Evolutionary conservation across 2,329 filamentous ascomycete species (phyloP), one percentile per base, ranked within the genome.

Genomic region (Neofusicoccum kwambonambiense): DNA sequence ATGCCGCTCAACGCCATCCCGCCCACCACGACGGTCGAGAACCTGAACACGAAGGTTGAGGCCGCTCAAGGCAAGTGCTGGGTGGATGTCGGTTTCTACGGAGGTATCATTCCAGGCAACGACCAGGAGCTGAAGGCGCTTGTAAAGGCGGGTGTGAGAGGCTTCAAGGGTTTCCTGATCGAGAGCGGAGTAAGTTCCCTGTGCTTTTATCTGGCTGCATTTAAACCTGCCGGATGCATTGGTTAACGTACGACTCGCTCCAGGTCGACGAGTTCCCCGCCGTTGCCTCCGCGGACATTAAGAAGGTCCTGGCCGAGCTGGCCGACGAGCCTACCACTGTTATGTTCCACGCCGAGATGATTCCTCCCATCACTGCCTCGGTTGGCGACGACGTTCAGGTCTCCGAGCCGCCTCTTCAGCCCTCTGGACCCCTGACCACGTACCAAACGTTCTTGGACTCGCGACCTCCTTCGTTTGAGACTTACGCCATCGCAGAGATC

Each of bases 281-380:
- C 31, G 89, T 98, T n/a, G 90, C 90, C 0, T 84, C 91, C 1
- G 77, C 79, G 13, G 95, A 98, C 76, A 90, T 98, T 65, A 82
- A 86, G 1, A 85, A 90, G 44, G 93, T 91, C 49, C 93, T 99
- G 86, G 82, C 83, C 35, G 91, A 90, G 52, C 86, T 99, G 67
- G 90, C 91, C 67, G 88, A 92, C 70, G 86, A 89, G 62, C 86
- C 92, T 17, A 98, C 95, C 2, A 96, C 93, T 0, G 87, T 98
- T 71, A 98, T 99, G 94, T 99, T 99, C 81, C 95, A 99, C 75
- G 95, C 95, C 64, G 95, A 99, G 78, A 98, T 97, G 93, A 89
- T 96, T 12, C 93, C 94, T n/a, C 91, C 92, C 17, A 90, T 93
- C 69, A 80, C 90, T 57, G 87, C 87, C 69, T 93, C 91, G 0